Percentiles rank a stretch among this genome's conserved stretches.
Conservation (phyloP, 345 rosid genomes). For the Eucalyptus coolabah region DNA sequence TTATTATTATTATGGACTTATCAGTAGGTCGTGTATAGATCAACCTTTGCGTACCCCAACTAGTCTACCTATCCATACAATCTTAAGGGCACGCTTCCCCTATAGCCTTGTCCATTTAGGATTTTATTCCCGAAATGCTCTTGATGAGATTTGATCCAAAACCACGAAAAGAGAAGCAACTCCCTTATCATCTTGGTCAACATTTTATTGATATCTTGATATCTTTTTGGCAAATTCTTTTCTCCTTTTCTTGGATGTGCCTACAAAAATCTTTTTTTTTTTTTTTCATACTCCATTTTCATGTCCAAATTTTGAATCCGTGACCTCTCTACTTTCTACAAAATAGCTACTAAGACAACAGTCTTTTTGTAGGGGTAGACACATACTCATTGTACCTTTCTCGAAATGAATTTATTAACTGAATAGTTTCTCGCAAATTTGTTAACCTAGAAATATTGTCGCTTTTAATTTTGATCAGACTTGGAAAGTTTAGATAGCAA, state of each 20-base stretch:
- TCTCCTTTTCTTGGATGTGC: neutral
- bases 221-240: neutral
- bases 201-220: neutral
- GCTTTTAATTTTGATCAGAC: neutral
- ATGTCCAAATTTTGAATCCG: neutral
- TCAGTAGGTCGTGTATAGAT: too few relatives aligned
- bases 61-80: neutral
- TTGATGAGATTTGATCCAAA: neutral
- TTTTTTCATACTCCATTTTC: neutral
- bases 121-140: neutral
- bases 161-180: neutral
- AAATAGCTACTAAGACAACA: neutral
- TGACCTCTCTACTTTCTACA: neutral
- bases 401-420: neutral
- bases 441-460: neutral
- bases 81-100: neutral
- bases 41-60: neutral
- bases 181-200: neutral
- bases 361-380: neutral
- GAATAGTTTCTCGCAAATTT: neutral
- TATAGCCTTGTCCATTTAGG: neutral
- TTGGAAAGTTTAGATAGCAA: neutral
- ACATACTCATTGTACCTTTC: neutral
- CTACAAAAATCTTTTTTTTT: neutral
- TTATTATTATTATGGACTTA: too few relatives aligned